phyloP scores from a whole-genome alignment of 176 grass and related monocot species.

The Paspalum notatum region DNA sequence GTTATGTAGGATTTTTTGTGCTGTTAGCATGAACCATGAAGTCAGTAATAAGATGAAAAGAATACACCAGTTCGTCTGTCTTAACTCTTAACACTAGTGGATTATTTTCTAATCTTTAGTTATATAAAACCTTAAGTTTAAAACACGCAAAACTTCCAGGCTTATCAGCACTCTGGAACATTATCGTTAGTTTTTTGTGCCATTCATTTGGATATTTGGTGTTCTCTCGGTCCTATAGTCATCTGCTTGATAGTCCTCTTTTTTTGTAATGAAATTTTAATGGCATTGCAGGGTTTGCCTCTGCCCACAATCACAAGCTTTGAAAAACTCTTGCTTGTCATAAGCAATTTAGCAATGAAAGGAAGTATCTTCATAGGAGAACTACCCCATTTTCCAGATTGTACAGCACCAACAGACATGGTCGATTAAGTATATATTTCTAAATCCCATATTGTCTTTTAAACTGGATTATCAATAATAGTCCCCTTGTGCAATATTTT shows the following conservation, averaged over 20 bases:
- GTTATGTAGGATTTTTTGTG: neutral
- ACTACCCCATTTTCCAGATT: conserved; percentile 50
- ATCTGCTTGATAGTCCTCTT: neutral
- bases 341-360: conserved; percentile 83
- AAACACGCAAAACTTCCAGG: neutral
- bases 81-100: neutral
- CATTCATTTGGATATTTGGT: neutral
- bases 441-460: conserved; percentile 29
- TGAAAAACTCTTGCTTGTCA: conserved; percentile 61
- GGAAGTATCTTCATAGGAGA: conserved; percentile 83
- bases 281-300: conserved; percentile 75
- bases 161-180: neutral
- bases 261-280: neutral
- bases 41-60: conserved; percentile 6
- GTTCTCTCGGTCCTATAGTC: neutral
- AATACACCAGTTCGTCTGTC: neutral
- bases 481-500: conserved; percentile 26
- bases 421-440: conserved; percentile 39
- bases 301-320: conserved; percentile 51
- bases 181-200: neutral
- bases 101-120: neutral
- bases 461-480: conserved; percentile 23
- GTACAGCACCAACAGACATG: conserved; percentile 43
- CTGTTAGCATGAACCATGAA: neutral
- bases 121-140: neutral